Conservation (phyloP, 805 yeast species). For the Barnettozyma californica region DNA sequence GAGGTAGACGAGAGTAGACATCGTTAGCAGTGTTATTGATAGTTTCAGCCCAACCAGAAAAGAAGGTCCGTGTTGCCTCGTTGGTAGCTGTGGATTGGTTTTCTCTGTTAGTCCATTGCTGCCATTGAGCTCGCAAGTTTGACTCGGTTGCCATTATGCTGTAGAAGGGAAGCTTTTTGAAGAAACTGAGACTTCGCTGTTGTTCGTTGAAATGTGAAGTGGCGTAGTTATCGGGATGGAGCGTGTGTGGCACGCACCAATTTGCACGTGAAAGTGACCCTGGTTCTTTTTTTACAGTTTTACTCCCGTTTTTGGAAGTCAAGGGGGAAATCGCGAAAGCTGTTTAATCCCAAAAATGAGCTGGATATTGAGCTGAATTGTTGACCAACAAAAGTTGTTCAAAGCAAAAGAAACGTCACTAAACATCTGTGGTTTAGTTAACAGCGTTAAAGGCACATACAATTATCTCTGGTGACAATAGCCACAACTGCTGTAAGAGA, state of each 20-base stretch:
- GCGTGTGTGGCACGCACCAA: not conserved
- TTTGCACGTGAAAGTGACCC: not conserved
- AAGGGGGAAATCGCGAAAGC: not conserved
- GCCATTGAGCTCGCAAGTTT: slow-evolving; percentile 34
- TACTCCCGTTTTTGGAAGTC: slow-evolving; percentile 8
- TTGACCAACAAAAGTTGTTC: not conserved
- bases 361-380: not conserved
- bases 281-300: not conserved
- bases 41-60: slow-evolving; percentile 35
- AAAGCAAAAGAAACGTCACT: not conserved
- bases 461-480: not conserved
- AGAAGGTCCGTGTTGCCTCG: slow-evolving; percentile 32
- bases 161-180: not conserved
- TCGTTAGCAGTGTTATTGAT: slow-evolving; percentile 41
- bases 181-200: not conserved
- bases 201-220: not conserved
- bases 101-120: slow-evolving; percentile 32
- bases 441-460: not conserved
- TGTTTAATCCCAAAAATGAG: not conserved
- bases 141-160: slow-evolving; percentile 16
- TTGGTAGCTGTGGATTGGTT: slow-evolving; percentile 24
- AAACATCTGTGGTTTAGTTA: not conserved
- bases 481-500: not conserved
- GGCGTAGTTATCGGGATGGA: not conserved
- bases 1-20: slow-evolving; percentile 61